Conservation (phyloP, 352 stramenopile species). For the Pythium dissimile region DNA sequence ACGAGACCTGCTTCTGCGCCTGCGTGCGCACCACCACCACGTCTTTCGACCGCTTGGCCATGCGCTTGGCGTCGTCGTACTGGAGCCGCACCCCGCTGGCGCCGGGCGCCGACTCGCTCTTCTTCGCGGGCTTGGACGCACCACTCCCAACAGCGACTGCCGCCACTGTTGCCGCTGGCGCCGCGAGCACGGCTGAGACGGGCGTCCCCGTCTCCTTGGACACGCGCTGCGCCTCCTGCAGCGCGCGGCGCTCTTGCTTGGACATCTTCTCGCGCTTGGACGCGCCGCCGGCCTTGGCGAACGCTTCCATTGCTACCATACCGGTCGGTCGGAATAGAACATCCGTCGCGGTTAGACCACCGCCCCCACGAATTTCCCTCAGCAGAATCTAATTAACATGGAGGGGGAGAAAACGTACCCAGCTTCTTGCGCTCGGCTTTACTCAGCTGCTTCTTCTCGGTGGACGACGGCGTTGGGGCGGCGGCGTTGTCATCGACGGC, state of each 20-base stretch:
- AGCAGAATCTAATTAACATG: too few relatives aligned
- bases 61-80: conserved; percentile 80
- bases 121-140: conserved; percentile 39
- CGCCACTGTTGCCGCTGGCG: background rate
- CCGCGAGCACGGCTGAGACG: background rate
- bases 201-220: conserved; percentile 53
- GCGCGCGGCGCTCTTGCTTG: conserved; percentile 90
- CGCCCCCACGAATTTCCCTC: too few relatives aligned
- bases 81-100: conserved; percentile 56
- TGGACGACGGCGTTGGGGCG: background rate
- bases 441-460: conserved; percentile 40
- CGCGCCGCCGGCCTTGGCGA: conserved; percentile 38
- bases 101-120: conserved; percentile 25
- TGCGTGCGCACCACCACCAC: conserved; percentile 66
- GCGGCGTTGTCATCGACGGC: background rate
- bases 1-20: conserved; percentile 78
- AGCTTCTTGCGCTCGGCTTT: conserved; percentile 74
- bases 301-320: conserved; percentile 44
- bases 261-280: conserved; percentile 81
- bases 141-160: background rate
- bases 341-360: background rate
- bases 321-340: background rate
- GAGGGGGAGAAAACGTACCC: conserved; percentile 10
- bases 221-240: conserved; percentile 90
- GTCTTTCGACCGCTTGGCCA: conserved; percentile 69